Evolutionary conservation across 257 asterid genomes (phyloP).

Genomic region (Gentiana dahurica): DNA sequence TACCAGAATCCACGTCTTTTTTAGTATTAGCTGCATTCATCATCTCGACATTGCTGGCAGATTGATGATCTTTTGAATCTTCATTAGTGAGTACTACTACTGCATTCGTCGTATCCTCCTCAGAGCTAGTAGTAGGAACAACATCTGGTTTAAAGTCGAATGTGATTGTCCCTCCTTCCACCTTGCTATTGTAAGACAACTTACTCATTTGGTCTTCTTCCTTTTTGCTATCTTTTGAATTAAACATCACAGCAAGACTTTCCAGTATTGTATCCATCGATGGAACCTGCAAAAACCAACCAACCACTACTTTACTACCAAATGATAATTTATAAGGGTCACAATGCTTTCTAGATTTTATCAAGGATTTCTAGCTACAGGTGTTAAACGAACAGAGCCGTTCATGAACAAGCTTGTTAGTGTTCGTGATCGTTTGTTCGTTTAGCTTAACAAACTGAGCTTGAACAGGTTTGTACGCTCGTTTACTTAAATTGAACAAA

Average conservation of each 20-base stretch:
- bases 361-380: no score
- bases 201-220: constrained; percentile 17
- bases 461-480: no score
- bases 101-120: constrained; percentile 2
- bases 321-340: no score
- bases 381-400: no score
- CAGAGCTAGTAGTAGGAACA: not conserved
- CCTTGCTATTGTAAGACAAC: constrained; percentile 28
- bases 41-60: constrained; percentile 12
- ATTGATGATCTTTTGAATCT: constrained; percentile 7
- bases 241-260: constrained; percentile 15
- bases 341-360: no score
- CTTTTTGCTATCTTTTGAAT: constrained; percentile 24
- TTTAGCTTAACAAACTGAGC: no score
- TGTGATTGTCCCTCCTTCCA: constrained; percentile 34
- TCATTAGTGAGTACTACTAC: no score
- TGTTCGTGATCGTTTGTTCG: no score
- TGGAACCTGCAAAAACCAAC: constrained; percentile 23
- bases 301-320: no score
- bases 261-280: constrained; percentile 22
- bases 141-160: constrained; percentile 36
- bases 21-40: constrained; percentile 8
- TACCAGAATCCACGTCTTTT: constrained; percentile 9
- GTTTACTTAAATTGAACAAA: no score
- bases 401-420: no score